A percentile compares a stretch with the other conserved stretches of the same genome.
phyloP scores from a whole-genome alignment of 768 basidiomycete genomes.

The Rhodosporidiobolus odoratus region DNA sequence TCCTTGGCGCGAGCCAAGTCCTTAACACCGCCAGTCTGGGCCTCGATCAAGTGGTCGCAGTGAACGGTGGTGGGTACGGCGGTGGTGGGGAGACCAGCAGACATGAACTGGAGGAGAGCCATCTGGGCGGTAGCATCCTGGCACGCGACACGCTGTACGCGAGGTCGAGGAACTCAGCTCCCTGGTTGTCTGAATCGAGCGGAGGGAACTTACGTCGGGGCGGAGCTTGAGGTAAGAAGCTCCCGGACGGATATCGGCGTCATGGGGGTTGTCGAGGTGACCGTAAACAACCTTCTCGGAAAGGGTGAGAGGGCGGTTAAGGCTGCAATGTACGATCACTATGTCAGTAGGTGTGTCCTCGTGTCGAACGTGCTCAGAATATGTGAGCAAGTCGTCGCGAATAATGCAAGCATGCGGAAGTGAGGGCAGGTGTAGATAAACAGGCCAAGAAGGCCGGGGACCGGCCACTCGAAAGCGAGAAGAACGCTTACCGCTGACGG shows the following conservation, averaged over 20 bases:
- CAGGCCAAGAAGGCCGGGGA: not conserved
- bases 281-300: conserved; percentile 59
- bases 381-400: not conserved
- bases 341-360: not conserved
- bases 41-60: conserved; percentile 98
- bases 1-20: conserved; percentile 87
- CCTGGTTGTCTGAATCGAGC: not conserved
- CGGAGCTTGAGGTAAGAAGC: conserved; percentile 93
- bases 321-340: conserved; percentile 1
- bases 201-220: conserved; percentile 72
- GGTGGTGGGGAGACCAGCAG: conserved; percentile 94
- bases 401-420: not conserved
- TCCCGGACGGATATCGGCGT: conserved; percentile 85
- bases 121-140: conserved; percentile 66
- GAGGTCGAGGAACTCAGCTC: conserved; percentile 17
- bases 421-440: no score
- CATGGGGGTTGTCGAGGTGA: conserved; percentile 88
- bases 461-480: no score
- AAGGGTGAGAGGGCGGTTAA: conserved; percentile 42
- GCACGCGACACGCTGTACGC: conserved; percentile 52
- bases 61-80: conserved; percentile 98
- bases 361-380: no score
- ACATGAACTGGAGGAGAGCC: conserved; percentile 99
- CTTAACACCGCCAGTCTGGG: conserved; percentile 85
- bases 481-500: conserved; percentile 51